Percentiles rank a stretch among this genome's conserved stretches.
Conservation (phyloP, 768 basidiomycete species). For the Auriscalpium microsporum region DNA sequence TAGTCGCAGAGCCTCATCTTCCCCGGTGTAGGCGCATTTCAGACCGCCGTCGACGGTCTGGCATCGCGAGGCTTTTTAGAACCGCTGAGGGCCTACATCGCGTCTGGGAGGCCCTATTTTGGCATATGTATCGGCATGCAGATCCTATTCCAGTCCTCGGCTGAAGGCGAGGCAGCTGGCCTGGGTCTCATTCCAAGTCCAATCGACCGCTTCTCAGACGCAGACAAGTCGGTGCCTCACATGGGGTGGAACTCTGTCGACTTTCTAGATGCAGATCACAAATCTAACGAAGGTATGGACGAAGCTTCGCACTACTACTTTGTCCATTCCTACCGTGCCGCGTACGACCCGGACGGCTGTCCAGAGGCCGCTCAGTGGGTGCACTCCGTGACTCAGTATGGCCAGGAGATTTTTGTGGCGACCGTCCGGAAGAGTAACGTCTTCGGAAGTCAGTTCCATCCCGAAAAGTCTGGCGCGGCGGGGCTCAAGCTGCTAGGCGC, state of each 20-base stretch:
- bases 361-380: slow-evolving; percentile 64
- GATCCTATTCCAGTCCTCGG: slow-evolving; percentile 81
- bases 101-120: slow-evolving; percentile 87
- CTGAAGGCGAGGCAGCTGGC: slow-evolving; percentile 64
- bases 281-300: slow-evolving; percentile 39
- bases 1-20: slow-evolving; percentile 77
- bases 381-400: slow-evolving; percentile 87
- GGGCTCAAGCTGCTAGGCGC: slow-evolving; percentile 72
- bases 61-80: slow-evolving; percentile 62
- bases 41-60: slow-evolving; percentile 77
- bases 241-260: slow-evolving; percentile 94
- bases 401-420: slow-evolving; percentile 85
- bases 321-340: slow-evolving; percentile 90
- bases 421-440: slow-evolving; percentile 76
- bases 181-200: slow-evolving; percentile 75
- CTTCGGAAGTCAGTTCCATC: slow-evolving; percentile 94
- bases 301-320: slow-evolving; percentile 81
- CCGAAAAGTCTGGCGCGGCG: slow-evolving; percentile 90
- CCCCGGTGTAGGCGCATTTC: slow-evolving; percentile 94
- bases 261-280: slow-evolving; percentile 36
- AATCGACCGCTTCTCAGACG: slow-evolving; percentile 65
- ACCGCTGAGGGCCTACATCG: slow-evolving; percentile 75
- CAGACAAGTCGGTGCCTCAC: slow-evolving; percentile 87
- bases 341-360: slow-evolving; percentile 50
- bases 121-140: slow-evolving; percentile 99